Evolutionary conservation across 495 filamentous ascomycete genomes (phyloP), one percentile per base, ranked within the genome.

Genomic region (Penicillium crystallinum): DNA sequence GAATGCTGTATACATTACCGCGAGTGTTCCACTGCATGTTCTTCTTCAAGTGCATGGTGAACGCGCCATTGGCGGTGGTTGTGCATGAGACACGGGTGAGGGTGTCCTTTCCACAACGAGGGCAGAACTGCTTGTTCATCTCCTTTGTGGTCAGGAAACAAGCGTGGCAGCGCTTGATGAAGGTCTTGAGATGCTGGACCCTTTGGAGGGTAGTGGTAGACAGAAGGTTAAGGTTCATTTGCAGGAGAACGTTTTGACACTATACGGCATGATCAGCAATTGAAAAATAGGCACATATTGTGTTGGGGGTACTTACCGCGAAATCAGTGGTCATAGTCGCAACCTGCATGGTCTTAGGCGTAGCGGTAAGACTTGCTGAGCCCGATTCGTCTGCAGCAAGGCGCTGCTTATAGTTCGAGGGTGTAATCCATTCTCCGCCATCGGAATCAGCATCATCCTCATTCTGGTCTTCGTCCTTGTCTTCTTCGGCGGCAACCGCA

Each of bases 1-100:
- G 93, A 21, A 98, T 82, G 63, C 88, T 91, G 71, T 81, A 98
- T 11, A 85, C 76, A 63, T 96, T 91, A 30, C 93, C 93, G 1
- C 91, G 79, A 56, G 85, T 95, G 73, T 96, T 97, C 84, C 85
- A 96, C 68, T 97, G 90, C 79, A 92, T 92, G 71, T 95, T 96
- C 68, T 85, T 86, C 80, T 96, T 95, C 46, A 98, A 72, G 62
- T 96, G 89, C 53, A 98, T 74, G 23, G 78, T 86, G 76, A 96
- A 93, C 55, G 85, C 82, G 18, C 95, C 95, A 25, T 81, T 77
- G 7, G 79, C 67, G 62, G 90, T 84, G 12, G 90, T 96, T 10
- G 84, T 85, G 78, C 92, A 97, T 1, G 85, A 83, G 1, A 91
- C 88, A 43, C 93, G 84, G 5, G 88, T 91, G 23, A 98, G 77